Evolutionary conservation across 768 basidiomycete genomes (phyloP).

Genomic region (Lactarius trivialis): DNA sequence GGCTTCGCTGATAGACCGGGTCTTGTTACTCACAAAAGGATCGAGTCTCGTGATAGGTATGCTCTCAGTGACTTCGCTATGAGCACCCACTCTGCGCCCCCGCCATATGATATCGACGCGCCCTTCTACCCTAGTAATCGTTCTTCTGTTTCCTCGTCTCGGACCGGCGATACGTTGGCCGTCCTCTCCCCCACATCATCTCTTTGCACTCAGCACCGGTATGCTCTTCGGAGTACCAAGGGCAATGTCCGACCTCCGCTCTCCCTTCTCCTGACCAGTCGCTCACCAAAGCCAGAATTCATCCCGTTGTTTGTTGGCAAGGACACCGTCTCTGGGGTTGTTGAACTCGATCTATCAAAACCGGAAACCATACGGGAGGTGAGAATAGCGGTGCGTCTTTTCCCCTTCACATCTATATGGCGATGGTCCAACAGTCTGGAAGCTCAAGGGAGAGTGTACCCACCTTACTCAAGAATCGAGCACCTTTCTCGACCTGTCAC

Average conservation of each 20-base stretch:
- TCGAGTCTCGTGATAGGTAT: background rate
- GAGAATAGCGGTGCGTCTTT: constrained; percentile 37
- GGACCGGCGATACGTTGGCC: background rate
- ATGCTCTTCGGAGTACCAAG: constrained; percentile 35
- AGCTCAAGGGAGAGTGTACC: constrained; percentile 14
- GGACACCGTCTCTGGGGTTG: constrained; percentile 44
- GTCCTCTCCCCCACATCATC: background rate
- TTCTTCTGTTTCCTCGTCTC: background rate
- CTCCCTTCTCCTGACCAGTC: constrained; percentile 39
- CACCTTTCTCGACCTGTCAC: constrained; percentile 39
- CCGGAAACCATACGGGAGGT: constrained; percentile 45
- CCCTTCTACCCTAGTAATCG: background rate
- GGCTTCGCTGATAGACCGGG: background rate
- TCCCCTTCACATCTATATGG: background rate
- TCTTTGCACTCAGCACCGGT: constrained; percentile 31
- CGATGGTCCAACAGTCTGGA: background rate
- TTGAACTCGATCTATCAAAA: constrained; percentile 46
- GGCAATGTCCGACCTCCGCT: constrained; percentile 43
- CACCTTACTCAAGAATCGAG: constrained; percentile 42
- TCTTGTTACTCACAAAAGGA: background rate
- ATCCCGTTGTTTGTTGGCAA: constrained; percentile 43
- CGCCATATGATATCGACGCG: too few relatives aligned
- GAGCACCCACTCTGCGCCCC: background rate
- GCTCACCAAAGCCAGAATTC: constrained; percentile 33
- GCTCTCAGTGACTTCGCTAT: background rate